phyloP scores from a whole-genome alignment of 2,329 filamentous ascomycete species.

The Trichoderma guizhouense region DNA sequence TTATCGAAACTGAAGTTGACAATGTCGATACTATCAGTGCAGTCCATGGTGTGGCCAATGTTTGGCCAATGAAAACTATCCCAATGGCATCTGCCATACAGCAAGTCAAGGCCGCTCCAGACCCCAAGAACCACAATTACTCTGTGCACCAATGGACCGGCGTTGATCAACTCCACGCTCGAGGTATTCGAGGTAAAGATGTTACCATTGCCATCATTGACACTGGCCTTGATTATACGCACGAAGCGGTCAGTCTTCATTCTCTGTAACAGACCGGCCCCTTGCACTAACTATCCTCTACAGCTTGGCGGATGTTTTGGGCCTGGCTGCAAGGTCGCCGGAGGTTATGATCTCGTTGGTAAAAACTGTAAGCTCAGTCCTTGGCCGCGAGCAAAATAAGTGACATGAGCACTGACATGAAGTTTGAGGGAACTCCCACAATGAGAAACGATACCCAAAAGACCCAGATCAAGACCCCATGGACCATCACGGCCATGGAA shows the following conservation, averaged over 20 bases:
- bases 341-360: constrained; percentile 39
- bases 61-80: constrained; percentile 35
- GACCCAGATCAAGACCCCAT: constrained; percentile 31
- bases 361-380: constrained; percentile 27
- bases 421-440: constrained; percentile 28
- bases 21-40: constrained; percentile 33
- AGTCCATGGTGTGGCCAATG: constrained; percentile 35
- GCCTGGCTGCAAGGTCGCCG: constrained; percentile 36
- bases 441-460: constrained; percentile 31
- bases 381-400: too few species aligned
- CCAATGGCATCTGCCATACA: constrained; percentile 13
- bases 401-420: background rate
- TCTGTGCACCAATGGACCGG: constrained; percentile 39
- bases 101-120: constrained; percentile 5
- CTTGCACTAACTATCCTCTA: background rate
- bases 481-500: constrained; percentile 25
- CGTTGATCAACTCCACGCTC: constrained; percentile 37
- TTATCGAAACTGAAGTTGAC: constrained; percentile 32
- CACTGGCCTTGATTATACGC: constrained; percentile 40
- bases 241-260: constrained; percentile 31
- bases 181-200: constrained; percentile 38
- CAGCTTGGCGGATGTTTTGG: constrained; percentile 41
- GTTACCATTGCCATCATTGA: constrained; percentile 40
- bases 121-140: constrained; percentile 27
- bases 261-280: background rate